phyloP scores from a whole-genome alignment of 176 grass and related monocot genomes.

The Musa beccarii region DNA sequence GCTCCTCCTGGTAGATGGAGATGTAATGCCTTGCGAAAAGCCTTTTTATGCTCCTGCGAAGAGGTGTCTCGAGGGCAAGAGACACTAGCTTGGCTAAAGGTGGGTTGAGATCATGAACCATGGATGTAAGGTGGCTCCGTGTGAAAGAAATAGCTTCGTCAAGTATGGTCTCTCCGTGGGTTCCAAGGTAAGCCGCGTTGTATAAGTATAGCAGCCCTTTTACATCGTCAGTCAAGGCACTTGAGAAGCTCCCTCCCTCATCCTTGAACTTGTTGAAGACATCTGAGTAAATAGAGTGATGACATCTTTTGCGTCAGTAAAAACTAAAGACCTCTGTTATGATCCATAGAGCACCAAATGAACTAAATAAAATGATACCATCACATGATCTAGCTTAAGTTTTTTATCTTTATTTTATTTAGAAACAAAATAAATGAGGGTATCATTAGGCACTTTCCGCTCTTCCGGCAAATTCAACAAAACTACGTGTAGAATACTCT shows the following conservation, averaged over 20 bases:
- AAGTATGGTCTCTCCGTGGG: slow-evolving; percentile 29
- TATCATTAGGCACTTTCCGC: too few relatives aligned
- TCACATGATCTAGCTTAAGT: too few relatives aligned
- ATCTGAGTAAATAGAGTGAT: too few relatives aligned
- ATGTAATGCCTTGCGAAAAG: slow-evolving; percentile 29
- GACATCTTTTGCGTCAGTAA: too few relatives aligned
- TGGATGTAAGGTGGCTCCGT: not conserved
- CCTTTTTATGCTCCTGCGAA: slow-evolving; percentile 23
- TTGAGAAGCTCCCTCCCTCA: too few relatives aligned
- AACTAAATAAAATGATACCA: not conserved
- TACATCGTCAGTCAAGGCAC: too few relatives aligned
- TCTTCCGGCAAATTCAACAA: not conserved
- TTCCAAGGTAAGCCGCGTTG: slow-evolving; percentile 25
- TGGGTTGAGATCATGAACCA: not conserved
- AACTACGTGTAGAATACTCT: too few relatives aligned
- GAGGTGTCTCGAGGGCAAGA: slow-evolving; percentile 18
- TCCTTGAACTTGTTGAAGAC: too few relatives aligned
- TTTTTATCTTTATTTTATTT: not conserved
- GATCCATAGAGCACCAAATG: too few relatives aligned
- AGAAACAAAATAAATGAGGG: too few relatives aligned
- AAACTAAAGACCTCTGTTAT: too few relatives aligned
- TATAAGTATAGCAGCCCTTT: slow-evolving; percentile 24
- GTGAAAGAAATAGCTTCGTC: too few relatives aligned
- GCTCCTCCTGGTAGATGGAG: slow-evolving; percentile 23
- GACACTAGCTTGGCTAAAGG: slow-evolving; percentile 16